Evolutionary conservation across 768 basidiomycete genomes (phyloP).

Genomic region (Leucocoprinus leucothites): DNA sequence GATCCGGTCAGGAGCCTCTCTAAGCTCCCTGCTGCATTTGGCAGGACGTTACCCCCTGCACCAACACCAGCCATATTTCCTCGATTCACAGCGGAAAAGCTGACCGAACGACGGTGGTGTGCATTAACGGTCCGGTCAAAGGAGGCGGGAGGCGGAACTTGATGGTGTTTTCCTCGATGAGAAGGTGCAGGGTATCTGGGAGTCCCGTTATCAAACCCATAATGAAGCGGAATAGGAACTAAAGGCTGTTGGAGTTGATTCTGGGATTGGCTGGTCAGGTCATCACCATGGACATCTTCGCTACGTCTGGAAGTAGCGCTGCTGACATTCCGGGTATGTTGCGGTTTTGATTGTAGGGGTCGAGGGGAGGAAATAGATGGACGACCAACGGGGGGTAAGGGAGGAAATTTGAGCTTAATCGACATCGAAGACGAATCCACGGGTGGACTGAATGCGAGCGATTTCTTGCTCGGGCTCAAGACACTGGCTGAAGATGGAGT

Average conservation of each 20-base stretch:
- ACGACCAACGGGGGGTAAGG: background rate
- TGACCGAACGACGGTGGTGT: slow-evolving; percentile 15
- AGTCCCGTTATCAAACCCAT: background rate
- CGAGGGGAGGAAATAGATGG: slow-evolving; percentile 1
- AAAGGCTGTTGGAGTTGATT: background rate
- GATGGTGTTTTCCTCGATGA: background rate
- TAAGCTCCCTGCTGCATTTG: slow-evolving; percentile 15
- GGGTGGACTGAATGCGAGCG: slow-evolving; percentile 18
- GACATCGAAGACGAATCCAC: slow-evolving; percentile 17
- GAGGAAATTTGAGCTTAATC: slow-evolving; percentile 13
- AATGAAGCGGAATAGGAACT: slow-evolving; percentile 5
- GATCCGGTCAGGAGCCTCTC: slow-evolving; percentile 23
- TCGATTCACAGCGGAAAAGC: slow-evolving; percentile 7
- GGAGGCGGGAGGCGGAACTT: background rate
- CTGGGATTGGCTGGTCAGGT: background rate
- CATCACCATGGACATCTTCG: background rate
- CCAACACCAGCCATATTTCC: slow-evolving; percentile 16
- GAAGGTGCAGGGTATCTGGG: slow-evolving; percentile 2
- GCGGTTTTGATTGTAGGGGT: slow-evolving; percentile 7
- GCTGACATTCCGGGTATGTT: background rate
- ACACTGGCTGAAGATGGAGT: background rate
- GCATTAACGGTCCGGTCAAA: slow-evolving; percentile 13
- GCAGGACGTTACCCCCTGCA: slow-evolving; percentile 18
- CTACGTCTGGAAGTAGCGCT: background rate
- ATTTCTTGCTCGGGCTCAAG: slow-evolving; percentile 5